Evolutionary conservation across 768 basidiomycete genomes (phyloP), one percentile per base, ranked within the genome.

Genomic region (Podaxis sp.): DNA sequence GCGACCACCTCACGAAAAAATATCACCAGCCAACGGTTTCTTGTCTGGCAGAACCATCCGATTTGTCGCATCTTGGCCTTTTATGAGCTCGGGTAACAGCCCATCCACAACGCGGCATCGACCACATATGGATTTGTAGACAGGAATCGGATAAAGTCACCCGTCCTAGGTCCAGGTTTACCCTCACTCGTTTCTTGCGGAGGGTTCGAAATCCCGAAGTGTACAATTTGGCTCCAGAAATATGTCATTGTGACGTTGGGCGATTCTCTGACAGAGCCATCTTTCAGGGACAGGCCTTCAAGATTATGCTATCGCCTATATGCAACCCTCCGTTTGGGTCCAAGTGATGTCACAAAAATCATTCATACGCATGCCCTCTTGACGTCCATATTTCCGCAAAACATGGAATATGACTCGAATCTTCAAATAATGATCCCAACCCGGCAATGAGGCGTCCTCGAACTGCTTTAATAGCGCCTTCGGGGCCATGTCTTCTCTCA

Each of bases 371-470:
- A 18, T 32, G 76, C 79, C 79, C 72, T 74, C 75, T 61, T 76
- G 72, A 23, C 78, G 73, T 5, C 78, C 78, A 61, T 76, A 69
- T 23, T 66, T 76, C 4, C 66, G 74, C 16, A 81, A 69, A 52
- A 78, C 61, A n/a, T 76, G 64, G 59, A 75, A 81, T 5, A 76
- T 75, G 27, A 79, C 67, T 0, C 78, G 76, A 25, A 79, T 74
- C 50, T 78, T 78, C 6, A 76, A 78, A 66, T 79, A 79, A 63
- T 81, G 79, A 64, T 82, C 80, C 79, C 79, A 82, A n/a, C 71
- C 63, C 0, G 77, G 75, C 23, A 80, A 68, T 10, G 50, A 65
- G 47, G 70, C 61, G 1, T 68, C 53, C 9, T 71, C 57, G 57
- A 82, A 81, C 55, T 72, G 67, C 0, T 63, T 51, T 7, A 81